Base-by-base conservation (phyloP, 2,329 filamentous ascomycete genomes). In the Mycocentrospora acerina region DNA sequence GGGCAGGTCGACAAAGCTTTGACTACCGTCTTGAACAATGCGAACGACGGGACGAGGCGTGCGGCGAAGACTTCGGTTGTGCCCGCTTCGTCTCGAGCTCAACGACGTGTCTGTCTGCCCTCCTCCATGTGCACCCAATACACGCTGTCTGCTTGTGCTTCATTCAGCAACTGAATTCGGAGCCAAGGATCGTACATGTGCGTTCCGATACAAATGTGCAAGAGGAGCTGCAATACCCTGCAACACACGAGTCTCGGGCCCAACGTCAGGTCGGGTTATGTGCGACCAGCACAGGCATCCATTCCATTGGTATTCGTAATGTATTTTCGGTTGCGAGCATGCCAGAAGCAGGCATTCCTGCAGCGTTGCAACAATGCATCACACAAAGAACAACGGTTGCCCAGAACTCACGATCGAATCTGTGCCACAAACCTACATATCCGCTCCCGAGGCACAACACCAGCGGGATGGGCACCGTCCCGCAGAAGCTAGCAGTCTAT, bases 1-100 rank as follows among this genome's bases (percentile, higher is more conserved):
- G 54, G 46, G 51, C 44, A 41, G 57, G 58, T 62, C 55, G 51
- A 51, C 55, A 33, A 46, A 50, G 55, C 57, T 55, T 53, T 48
- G 59, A 56, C 57, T 37, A 38, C 50, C 46, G 44, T 42, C 45
- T 44, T 52, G 55, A 48, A 48, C 43, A 42, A 42, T 45, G 44
- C 53, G 53, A 22, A 22, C 19, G 5, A 22, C 19, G 45, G 36
- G 43, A 44, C 32, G 35, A 35, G 32, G 48, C 29, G 37, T 50
- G 52, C 54, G 46, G 56, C 56, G 47, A 40, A 39, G 29, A 35
- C 18, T 29, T 29, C 38, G 31, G 33, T 35, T 44, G 44, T 30
- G 44, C 29, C 33, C 9, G 9, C 19, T 22, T 22, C 19, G 19
- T 36, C 13, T 29, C 13, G 15, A 24, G 10, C 25, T 31, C 17